Evolutionary conservation across 495 filamentous ascomycete genomes (phyloP).

Genomic region (Aspergillus indologenus): DNA sequence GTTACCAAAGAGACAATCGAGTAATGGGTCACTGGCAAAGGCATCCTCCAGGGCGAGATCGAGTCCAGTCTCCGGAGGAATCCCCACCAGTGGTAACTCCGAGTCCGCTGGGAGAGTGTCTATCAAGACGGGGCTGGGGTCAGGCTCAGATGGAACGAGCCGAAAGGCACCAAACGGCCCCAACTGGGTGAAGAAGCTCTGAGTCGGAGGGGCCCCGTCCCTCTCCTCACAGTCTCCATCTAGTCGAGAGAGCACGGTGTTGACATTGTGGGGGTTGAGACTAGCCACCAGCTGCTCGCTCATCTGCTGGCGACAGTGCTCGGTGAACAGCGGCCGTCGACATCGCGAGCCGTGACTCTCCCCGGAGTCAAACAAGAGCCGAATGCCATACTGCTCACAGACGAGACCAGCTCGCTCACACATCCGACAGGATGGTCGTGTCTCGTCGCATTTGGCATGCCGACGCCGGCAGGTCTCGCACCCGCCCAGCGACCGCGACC

Average conservation of each 20-base stretch:
- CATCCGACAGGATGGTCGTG: constrained; percentile 25
- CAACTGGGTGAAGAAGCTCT: neutral
- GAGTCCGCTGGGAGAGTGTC: neutral
- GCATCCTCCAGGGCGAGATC: constrained; percentile 1
- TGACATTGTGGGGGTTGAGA: constrained; percentile 15
- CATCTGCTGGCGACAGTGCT: constrained; percentile 23
- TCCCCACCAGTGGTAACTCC: neutral
- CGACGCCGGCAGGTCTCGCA: constrained; percentile 23
- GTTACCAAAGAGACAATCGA: constrained; percentile 3
- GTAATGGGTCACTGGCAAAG: neutral
- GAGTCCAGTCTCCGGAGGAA: neutral
- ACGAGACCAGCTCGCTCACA: constrained; percentile 16
- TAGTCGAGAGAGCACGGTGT: constrained; percentile 15
- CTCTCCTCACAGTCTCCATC: constrained; percentile 18
- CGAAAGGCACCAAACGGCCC: constrained; percentile 14
- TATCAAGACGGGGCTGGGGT: neutral
- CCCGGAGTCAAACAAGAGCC: constrained; percentile 23
- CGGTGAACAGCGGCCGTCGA: constrained; percentile 27
- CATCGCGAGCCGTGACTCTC: constrained; percentile 21
- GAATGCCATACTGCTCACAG: constrained; percentile 26
- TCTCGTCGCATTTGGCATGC: constrained; percentile 29
- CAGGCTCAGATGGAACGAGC: neutral
- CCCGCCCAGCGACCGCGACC: constrained; percentile 10
- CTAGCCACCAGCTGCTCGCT: constrained; percentile 22
- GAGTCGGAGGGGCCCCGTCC: neutral